These are phyloP conservation scores for Cladosporium sphaerospermum DNA, from an alignment of 2,329 filamentous ascomycete species.

Conservation along the genomic window DNA sequence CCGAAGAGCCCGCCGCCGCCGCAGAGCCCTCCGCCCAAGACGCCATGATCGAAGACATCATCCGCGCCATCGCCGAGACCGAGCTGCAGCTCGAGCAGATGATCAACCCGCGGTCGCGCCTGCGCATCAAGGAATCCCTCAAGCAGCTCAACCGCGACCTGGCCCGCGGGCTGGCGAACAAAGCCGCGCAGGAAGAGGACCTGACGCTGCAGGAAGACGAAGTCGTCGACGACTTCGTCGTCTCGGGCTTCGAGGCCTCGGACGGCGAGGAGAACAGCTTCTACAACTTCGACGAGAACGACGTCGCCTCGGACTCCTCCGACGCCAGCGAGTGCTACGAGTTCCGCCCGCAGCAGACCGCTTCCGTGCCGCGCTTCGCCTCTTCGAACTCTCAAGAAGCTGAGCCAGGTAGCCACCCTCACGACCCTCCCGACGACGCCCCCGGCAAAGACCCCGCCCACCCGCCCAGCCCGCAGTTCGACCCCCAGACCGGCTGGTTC, in stretches of 20 bases:
- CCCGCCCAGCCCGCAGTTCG: slow-evolving; percentile 19
- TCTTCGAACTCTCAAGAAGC: background rate
- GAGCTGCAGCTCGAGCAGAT: slow-evolving; percentile 31
- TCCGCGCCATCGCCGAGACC: slow-evolving; percentile 27
- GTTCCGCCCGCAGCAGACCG: slow-evolving; percentile 20
- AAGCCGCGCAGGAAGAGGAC: slow-evolving; percentile 24
- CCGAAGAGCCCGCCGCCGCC: slow-evolving; percentile 8
- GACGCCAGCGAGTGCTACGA: slow-evolving; percentile 25
- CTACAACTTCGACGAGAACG: slow-evolving; percentile 26
- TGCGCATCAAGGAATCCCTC: slow-evolving; percentile 27
- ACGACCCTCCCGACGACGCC: slow-evolving; percentile 9
- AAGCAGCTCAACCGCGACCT: slow-evolving; percentile 29
- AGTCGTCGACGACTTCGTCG: slow-evolving; percentile 23
- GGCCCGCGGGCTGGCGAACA: slow-evolving; percentile 25
- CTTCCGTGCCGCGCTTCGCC: slow-evolving; percentile 12
- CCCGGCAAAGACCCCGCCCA: slow-evolving; percentile 17
- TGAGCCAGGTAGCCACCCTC: background rate
- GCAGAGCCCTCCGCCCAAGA: slow-evolving; percentile 16
- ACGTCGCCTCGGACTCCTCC: slow-evolving; percentile 24
- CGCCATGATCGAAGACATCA: slow-evolving; percentile 18
- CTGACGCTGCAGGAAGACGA: slow-evolving; percentile 16
- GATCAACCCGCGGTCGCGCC: slow-evolving; percentile 24
- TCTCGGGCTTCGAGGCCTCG: slow-evolving; percentile 23
- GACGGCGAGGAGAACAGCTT: slow-evolving; percentile 28
- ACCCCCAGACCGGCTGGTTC: slow-evolving; percentile 28